Evolutionary conservation across 148 eudicot genomes (phyloP).

Genomic region (Fallopia convolvulus): DNA sequence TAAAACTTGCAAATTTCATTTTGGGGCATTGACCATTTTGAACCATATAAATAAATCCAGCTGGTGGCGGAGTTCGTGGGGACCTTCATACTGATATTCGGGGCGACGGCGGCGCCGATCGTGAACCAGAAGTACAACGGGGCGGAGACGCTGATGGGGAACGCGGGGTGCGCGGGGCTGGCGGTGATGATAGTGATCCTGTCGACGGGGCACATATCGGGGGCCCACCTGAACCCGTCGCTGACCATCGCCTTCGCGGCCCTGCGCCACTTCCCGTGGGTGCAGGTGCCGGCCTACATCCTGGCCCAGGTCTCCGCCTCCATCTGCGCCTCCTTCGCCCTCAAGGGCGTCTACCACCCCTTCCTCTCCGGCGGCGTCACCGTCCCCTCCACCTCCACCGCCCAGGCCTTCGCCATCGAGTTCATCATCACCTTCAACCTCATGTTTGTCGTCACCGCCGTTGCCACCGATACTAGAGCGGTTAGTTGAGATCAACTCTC

Average conservation of each 20-base stretch:
- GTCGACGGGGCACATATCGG: constrained; percentile 92
- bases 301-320: constrained; percentile 86
- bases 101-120: constrained; percentile 85
- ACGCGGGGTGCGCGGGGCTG: constrained; percentile 79
- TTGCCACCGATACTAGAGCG: constrained; percentile 89
- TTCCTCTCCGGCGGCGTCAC: constrained; percentile 90
- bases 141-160: constrained; percentile 68
- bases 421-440: constrained; percentile 87
- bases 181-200: constrained; percentile 90
- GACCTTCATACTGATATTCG: constrained; percentile 87
- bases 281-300: constrained; percentile 83
- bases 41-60: constrained; percentile 23
- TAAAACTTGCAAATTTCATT: too few species aligned
- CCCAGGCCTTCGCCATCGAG: constrained; percentile 80
- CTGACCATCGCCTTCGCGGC: constrained; percentile 88
- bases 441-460: constrained; percentile 91
- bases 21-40: too few species aligned
- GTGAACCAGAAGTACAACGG: constrained; percentile 78
- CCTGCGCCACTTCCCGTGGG: constrained; percentile 91
- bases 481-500: constrained; percentile 13
- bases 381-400: constrained; percentile 52
- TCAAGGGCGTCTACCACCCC: constrained; percentile 81
- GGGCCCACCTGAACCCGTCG: constrained; percentile 89
- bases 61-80: constrained; percentile 92
- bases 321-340: constrained; percentile 74